Evolutionary conservation across 495 filamentous ascomycete species (phyloP), one percentile per base, ranked within the genome.

Genomic region (Trichoderma erinaceum): DNA sequence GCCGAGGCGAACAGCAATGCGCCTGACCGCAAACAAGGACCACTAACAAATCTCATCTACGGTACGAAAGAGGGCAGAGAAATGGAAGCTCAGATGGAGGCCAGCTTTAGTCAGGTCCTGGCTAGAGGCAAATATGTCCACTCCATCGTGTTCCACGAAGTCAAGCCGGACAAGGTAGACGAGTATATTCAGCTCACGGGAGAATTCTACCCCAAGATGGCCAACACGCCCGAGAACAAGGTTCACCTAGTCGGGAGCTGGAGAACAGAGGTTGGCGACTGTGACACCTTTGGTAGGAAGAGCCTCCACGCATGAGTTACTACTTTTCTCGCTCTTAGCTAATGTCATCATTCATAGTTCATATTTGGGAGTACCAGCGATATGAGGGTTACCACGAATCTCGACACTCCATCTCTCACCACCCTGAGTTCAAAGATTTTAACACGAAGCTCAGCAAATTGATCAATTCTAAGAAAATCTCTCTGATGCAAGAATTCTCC

Each of bases 331-430:
- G 16, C 7, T 63, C 63, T 50, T 21, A 23, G 41, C 58, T 38
- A 48, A 63, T 18, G 11, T 27, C 67, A 71, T 1, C 11, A 13
- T 38, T 38, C 52, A 38, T 11, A 21, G 95, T 99, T 38, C 95
- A 99, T 78, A 99, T 99, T 77, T 99, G 95, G 95, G 95, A 99
- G 79, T 99, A 99, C 78, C 92, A 98, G 77, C 89, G 92, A 72
- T 99, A 97, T 78, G 87, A 93, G 69, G 95, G 95, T 70, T 98
- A 97, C 76, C 96, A 99, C 75, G 87, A 89, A 56, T 97, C 95
- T 16, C 83, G 97, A 29, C 86, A 97, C 81, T 86, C 84, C 67
- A 94, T 97, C 71, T 85, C 89, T 64, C 77, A 83, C 58, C 90
- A 95, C 70, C 90, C 91, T 58, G 89, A 92, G 5, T 97, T 90